Evolutionary conservation across 192 early-diverging fungal genomes (phyloP).

Genomic region (Thamnidium elegans): DNA sequence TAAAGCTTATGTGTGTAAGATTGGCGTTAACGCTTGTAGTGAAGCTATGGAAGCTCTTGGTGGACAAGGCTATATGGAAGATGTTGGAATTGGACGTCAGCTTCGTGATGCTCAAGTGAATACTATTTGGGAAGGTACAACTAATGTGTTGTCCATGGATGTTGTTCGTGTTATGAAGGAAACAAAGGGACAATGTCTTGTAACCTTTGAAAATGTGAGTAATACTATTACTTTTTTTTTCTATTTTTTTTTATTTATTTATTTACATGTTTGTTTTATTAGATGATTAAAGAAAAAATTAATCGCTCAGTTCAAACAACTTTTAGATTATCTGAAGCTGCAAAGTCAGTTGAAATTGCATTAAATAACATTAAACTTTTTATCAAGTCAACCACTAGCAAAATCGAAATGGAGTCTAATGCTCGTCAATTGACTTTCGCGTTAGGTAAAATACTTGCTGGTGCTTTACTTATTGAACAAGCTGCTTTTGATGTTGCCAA

Average conservation of each 20-base stretch:
- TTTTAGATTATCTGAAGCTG: constrained; percentile 17
- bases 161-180: constrained; percentile 51
- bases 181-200: constrained; percentile 42
- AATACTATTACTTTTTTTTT: neutral
- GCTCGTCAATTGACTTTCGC: constrained; percentile 51
- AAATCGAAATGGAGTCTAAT: constrained; percentile 36
- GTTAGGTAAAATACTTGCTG: constrained; percentile 45
- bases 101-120: constrained; percentile 67
- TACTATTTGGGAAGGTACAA: constrained; percentile 75
- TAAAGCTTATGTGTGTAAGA: constrained; percentile 59
- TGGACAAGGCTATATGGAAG: constrained; percentile 77
- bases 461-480: constrained; percentile 50
- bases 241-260: neutral
- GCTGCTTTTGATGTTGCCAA: constrained; percentile 38
- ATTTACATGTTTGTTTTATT: neutral
- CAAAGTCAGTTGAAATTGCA: constrained; percentile 27
- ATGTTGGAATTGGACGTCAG: constrained; percentile 54
- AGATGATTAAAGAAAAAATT: constrained; percentile 5
- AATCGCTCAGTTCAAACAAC: neutral
- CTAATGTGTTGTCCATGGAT: constrained; percentile 66
- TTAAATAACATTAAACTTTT: constrained; percentile 24
- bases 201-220: constrained; percentile 34
- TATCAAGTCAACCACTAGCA: constrained; percentile 17
- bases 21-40: constrained; percentile 40
- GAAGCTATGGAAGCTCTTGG: constrained; percentile 69